These are phyloP conservation scores for Pelargonium citronellum DNA, from an alignment of 441 rosid genomes.

Conservation along the genomic window DNA sequence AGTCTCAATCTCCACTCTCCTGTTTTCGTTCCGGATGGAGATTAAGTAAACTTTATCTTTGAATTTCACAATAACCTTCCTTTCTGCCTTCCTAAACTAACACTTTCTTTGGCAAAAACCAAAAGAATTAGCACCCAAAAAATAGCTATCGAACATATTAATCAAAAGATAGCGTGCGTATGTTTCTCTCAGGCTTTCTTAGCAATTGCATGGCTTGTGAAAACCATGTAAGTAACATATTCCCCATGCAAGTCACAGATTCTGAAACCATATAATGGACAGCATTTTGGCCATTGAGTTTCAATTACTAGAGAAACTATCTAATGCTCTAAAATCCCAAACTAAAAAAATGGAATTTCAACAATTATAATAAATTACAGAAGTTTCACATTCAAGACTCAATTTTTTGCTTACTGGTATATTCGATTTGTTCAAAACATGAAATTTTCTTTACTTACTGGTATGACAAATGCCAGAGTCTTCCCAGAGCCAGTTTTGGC, in stretches of 20 bases:
- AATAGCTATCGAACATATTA: neutral
- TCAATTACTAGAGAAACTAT: no score
- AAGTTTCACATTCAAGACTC: no score
- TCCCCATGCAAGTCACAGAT: neutral
- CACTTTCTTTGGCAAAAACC: neutral
- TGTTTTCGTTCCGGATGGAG: no score
- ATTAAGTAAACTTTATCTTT: no score
- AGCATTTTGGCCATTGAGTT: no score
- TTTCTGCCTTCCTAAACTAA: no score
- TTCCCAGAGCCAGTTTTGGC: conserved; percentile 95
- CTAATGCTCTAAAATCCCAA: neutral
- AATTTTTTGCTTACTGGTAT: no score
- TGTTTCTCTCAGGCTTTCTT: neutral
- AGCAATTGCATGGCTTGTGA: neutral
- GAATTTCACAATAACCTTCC: no score
- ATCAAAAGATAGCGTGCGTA: neutral
- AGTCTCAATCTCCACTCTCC: no score
- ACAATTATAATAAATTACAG: neutral
- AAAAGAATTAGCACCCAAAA: neutral
- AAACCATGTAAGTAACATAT: no score
- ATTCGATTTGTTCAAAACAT: neutral
- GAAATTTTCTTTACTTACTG: conserved; percentile 41
- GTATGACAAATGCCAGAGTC: conserved; percentile 82
- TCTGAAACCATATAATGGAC: neutral
- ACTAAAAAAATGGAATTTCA: neutral